Evolutionary conservation across 192 early-diverging fungal genomes (phyloP).

Genomic region (Thamnidium elegans): DNA sequence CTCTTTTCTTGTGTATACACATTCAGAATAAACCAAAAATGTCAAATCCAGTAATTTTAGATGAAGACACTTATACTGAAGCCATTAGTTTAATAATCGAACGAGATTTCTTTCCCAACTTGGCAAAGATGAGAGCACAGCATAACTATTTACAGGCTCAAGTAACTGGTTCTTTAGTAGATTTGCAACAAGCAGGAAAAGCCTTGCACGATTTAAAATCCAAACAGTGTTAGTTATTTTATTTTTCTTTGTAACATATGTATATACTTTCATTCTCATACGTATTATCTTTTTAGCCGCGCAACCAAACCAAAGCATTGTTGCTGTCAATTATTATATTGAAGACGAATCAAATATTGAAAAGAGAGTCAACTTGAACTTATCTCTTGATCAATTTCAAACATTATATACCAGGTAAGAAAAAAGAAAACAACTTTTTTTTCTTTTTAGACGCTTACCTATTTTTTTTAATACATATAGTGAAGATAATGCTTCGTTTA

Average conservation of each 20-base stretch:
- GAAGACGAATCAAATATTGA: conserved; percentile 15
- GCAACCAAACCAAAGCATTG: no score
- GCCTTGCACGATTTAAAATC: conserved; percentile 22
- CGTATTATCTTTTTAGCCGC: background rate
- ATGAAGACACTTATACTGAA: conserved; percentile 78
- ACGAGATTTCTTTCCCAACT: conserved; percentile 78
- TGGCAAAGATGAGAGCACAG: conserved; percentile 58
- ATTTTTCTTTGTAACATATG: background rate
- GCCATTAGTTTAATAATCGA: conserved; percentile 76
- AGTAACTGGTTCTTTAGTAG: conserved; percentile 35
- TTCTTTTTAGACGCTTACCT: no score
- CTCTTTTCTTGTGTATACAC: no score
- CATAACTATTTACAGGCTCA: conserved; percentile 57
- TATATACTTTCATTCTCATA: background rate
- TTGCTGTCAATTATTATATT: conserved; percentile 21
- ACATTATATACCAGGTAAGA: conserved; percentile 56
- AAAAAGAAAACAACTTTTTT: no score
- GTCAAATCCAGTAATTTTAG: conserved; percentile 44
- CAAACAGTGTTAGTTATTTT: background rate
- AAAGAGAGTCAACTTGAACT: conserved; percentile 39
- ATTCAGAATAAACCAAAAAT: background rate
- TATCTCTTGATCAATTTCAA: conserved; percentile 74
- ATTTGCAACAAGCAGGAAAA: conserved; percentile 25
- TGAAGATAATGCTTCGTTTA: conserved; percentile 83
- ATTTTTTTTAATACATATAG: no score